phyloP scores from a whole-genome alignment of 148 eudicot genomes.

The Vaccinium macrocarpon region DNA sequence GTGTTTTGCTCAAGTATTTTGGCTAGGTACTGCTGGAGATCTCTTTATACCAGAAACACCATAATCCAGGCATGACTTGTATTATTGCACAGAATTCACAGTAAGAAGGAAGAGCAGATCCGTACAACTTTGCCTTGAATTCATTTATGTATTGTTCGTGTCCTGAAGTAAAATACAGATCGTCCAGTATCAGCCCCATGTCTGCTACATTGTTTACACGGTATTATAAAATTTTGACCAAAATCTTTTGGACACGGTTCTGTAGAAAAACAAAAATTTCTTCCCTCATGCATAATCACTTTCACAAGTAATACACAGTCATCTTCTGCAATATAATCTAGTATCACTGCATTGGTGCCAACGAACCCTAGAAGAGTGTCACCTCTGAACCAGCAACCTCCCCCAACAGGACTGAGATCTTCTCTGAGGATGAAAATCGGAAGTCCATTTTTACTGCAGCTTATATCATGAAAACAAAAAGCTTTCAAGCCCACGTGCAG shows the following conservation, averaged over 20 bases:
- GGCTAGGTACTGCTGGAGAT: too few species aligned
- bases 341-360: neutral
- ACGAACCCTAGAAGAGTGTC: neutral
- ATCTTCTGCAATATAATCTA: neutral
- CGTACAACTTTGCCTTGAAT: neutral
- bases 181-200: neutral
- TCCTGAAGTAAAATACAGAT: neutral
- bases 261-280: neutral
- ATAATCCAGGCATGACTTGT: neutral
- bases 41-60: neutral
- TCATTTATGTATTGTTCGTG: neutral
- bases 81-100: neutral
- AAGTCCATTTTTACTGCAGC: neutral
- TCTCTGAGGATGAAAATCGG: neutral
- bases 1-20: too few species aligned
- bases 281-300: neutral
- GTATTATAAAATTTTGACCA: neutral
- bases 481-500: neutral
- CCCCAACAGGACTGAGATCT: neutral
- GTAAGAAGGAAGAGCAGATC: neutral
- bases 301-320: neutral
- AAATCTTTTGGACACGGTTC: neutral
- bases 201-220: neutral
- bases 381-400: neutral
- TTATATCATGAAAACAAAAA: constrained; percentile 6